Evolutionary conservation across 805 yeast genomes (phyloP).

Genomic region (Yamadazyma paraphyllophila): DNA sequence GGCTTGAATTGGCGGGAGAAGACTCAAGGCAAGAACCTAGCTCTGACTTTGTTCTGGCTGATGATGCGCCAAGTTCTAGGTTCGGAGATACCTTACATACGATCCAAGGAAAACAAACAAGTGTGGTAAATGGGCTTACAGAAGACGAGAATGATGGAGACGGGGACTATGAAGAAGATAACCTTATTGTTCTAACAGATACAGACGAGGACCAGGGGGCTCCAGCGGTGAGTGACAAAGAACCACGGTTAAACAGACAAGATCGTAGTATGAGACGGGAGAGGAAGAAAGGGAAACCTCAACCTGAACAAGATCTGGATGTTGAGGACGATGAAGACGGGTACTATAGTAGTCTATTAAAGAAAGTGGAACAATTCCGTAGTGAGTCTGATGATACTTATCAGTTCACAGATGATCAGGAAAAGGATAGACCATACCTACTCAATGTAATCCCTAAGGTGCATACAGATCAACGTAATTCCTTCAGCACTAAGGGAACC

Average conservation of each 20-base stretch:
- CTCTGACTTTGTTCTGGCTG: too few species aligned
- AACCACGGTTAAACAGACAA: too few species aligned
- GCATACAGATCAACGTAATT: slow-evolving; percentile 13
- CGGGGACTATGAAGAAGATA: background rate
- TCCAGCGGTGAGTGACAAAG: too few species aligned
- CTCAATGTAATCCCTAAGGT: slow-evolving; percentile 29
- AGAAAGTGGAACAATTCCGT: background rate
- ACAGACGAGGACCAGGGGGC: background rate
- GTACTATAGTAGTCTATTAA: slow-evolving; percentile 1
- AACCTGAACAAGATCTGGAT: background rate
- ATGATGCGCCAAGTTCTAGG: too few species aligned
- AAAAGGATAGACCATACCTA: slow-evolving; percentile 27
- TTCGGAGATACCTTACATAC: too few species aligned
- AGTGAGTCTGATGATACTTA: slow-evolving; percentile 15
- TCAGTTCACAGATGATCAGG: slow-evolving; percentile 22
- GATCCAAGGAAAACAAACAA: background rate
- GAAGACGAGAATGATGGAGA: background rate
- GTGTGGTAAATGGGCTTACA: too few species aligned
- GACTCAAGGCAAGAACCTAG: too few species aligned
- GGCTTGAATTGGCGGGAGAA: too few species aligned
- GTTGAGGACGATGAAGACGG: slow-evolving; percentile 10
- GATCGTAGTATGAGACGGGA: background rate
- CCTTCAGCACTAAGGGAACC: slow-evolving; percentile 28
- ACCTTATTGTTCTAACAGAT: background rate
- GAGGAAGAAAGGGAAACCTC: background rate